These are phyloP conservation scores for Trichophyton mentagrophytes DNA, from an alignment of 2,329 filamentous ascomycete species.

Conservation along the genomic window DNA sequence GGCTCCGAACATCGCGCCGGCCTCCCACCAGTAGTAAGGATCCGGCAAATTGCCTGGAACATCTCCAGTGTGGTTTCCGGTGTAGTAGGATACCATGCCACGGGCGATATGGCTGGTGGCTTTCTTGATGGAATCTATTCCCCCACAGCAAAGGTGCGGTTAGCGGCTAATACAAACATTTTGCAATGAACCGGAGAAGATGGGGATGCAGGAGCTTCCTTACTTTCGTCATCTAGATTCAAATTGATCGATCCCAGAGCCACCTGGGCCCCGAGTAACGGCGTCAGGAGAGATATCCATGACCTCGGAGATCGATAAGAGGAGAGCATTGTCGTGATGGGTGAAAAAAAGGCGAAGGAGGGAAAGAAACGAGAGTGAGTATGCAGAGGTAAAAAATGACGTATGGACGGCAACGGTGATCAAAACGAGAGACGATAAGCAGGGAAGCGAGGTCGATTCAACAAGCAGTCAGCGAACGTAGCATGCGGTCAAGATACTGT, in stretches of 20 bases:
- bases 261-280: conserved; percentile 16
- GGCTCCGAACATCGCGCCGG: conserved; percentile 32
- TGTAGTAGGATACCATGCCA: conserved; percentile 26
- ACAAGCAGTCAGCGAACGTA: neutral
- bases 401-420: neutral
- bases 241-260: conserved; percentile 17
- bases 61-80: conserved; percentile 22
- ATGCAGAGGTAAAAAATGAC: neutral
- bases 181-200: too few relatives aligned
- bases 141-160: neutral
- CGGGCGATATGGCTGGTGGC: conserved; percentile 22
- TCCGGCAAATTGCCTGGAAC: conserved; percentile 23
- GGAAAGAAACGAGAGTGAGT: too few relatives aligned
- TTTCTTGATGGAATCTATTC: conserved; percentile 25
- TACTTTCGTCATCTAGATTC: conserved; percentile 19
- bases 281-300: conserved; percentile 9
- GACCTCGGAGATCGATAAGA: neutral
- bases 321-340: neutral
- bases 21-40: conserved; percentile 30
- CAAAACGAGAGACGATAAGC: neutral
- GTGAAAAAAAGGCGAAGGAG: neutral
- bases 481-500: neutral
- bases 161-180: neutral
- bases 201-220: neutral
- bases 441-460: neutral